Evolutionary conservation across 179 eudicot genomes (phyloP).

Genomic region (Vitellaria paradoxa): DNA sequence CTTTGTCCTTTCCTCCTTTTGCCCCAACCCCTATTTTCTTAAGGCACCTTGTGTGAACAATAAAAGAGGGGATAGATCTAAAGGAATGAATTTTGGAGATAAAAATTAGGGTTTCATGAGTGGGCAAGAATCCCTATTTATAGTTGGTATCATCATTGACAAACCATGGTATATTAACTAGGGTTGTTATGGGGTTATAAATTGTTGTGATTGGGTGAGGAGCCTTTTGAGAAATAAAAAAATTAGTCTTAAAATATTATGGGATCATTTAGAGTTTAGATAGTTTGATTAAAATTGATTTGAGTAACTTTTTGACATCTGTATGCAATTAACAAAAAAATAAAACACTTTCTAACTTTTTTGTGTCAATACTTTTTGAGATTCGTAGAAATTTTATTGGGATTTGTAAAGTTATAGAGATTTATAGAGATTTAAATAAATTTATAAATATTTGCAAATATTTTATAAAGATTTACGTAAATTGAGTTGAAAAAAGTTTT

Average conservation of each 20-base stretch:
- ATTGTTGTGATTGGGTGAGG: background rate
- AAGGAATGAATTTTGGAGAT: background rate
- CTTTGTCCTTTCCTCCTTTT: constrained; percentile 12
- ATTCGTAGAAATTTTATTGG: too few relatives aligned
- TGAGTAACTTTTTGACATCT: too few relatives aligned
- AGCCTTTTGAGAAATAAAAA: background rate
- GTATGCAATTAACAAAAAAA: too few relatives aligned
- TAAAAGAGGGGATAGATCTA: constrained; percentile 2
- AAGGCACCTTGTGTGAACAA: background rate
- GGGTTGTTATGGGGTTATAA: constrained; percentile 4
- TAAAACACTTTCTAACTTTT: too few relatives aligned
- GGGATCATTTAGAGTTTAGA: too few relatives aligned
- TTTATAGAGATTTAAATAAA: too few relatives aligned
- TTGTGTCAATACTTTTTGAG: too few relatives aligned
- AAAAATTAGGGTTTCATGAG: background rate
- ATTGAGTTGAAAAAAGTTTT: too few relatives aligned
- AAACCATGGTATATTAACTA: constrained; percentile 14
- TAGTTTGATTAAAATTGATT: too few relatives aligned
- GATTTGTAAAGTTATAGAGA: too few relatives aligned
- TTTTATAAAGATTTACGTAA: too few relatives aligned
- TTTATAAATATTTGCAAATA: too few relatives aligned
- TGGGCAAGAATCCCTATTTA: background rate
- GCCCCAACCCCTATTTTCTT: background rate
- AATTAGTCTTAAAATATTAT: background rate
- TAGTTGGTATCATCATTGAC: background rate